Percentiles rank a stretch among this genome's conserved stretches.
phyloP scores from a whole-genome alignment of 202 grass and related monocot species.

The Zizania palustris region DNA sequence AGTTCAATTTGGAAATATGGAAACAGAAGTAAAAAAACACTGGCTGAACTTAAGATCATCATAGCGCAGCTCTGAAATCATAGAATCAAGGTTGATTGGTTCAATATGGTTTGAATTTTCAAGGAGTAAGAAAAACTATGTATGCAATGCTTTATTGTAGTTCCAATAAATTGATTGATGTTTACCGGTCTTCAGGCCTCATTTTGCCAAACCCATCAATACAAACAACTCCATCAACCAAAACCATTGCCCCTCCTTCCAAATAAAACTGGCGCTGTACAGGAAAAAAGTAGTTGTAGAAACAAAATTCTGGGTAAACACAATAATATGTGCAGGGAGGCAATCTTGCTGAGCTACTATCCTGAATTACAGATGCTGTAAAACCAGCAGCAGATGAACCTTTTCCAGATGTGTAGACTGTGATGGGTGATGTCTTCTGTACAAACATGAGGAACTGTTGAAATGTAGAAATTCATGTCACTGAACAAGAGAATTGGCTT shows the following conservation, averaged over 20 bases:
- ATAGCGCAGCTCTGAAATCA: slow-evolving; percentile 82
- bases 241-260: slow-evolving; percentile 98
- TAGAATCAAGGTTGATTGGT: neutral
- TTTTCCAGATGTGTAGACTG: slow-evolving; percentile 98
- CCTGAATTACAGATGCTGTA: slow-evolving; percentile 89
- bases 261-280: slow-evolving; percentile 96
- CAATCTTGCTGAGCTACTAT: slow-evolving; percentile 77
- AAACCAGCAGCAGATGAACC: slow-evolving; percentile 97
- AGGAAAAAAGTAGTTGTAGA: slow-evolving; percentile 21
- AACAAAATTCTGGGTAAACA: slow-evolving; percentile 3
- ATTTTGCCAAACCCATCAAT: slow-evolving; percentile 99
- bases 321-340: neutral
- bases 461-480: slow-evolving; percentile 31
- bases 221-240: slow-evolving; percentile 95
- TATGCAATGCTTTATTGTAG: neutral
- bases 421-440: slow-evolving; percentile 91
- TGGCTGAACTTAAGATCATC: slow-evolving; percentile 83
- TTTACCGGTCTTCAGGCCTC: slow-evolving; percentile 93
- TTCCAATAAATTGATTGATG: neutral
- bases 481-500: neutral
- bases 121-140: neutral
- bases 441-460: slow-evolving; percentile 97
- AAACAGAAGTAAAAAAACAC: neutral
- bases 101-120: slow-evolving; percentile 2
- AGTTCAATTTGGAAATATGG: neutral